Conservation (phyloP, 768 basidiomycete genomes). For the Melanogaster broomeanus region DNA sequence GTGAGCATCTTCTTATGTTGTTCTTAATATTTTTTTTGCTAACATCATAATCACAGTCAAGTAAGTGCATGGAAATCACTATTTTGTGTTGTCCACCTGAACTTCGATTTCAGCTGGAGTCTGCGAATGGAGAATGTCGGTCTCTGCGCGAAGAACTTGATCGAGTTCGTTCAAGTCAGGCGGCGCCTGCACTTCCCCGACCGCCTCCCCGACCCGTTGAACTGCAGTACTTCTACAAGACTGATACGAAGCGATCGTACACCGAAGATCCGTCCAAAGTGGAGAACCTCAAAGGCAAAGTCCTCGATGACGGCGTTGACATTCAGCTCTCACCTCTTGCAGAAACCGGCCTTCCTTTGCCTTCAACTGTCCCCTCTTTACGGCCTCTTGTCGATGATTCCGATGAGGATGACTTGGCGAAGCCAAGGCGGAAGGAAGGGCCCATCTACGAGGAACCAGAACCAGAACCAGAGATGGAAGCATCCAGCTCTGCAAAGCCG, state of each 20-base stretch:
- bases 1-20: slow-evolving; percentile 24
- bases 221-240: slow-evolving; percentile 23
- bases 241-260: slow-evolving; percentile 21
- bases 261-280: slow-evolving; percentile 16
- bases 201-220: slow-evolving; percentile 19
- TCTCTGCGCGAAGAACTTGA: slow-evolving; percentile 28
- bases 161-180: slow-evolving; percentile 20
- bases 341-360: slow-evolving; percentile 26
- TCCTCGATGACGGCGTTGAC: slow-evolving; percentile 27
- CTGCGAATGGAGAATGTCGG: slow-evolving; percentile 25
- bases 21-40: slow-evolving; percentile 14
- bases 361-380: slow-evolving; percentile 30
- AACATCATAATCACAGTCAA: slow-evolving; percentile 33
- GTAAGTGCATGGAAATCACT: slow-evolving; percentile 25
- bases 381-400: slow-evolving; percentile 30
- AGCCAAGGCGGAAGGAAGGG: slow-evolving; percentile 14
- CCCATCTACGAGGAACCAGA: slow-evolving; percentile 26
- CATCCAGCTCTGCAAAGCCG: slow-evolving; percentile 3
- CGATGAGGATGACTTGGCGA: slow-evolving; percentile 29
- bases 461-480: slow-evolving; percentile 28
- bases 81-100: slow-evolving; percentile 6
- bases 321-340: slow-evolving; percentile 33
- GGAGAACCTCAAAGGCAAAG: slow-evolving; percentile 22
- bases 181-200: slow-evolving; percentile 8
- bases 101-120: slow-evolving; percentile 18